Evolutionary conservation across 2,329 filamentous ascomycete genomes (phyloP), one percentile per base, ranked within the genome.

Genomic region (Neospermospora avenae): DNA sequence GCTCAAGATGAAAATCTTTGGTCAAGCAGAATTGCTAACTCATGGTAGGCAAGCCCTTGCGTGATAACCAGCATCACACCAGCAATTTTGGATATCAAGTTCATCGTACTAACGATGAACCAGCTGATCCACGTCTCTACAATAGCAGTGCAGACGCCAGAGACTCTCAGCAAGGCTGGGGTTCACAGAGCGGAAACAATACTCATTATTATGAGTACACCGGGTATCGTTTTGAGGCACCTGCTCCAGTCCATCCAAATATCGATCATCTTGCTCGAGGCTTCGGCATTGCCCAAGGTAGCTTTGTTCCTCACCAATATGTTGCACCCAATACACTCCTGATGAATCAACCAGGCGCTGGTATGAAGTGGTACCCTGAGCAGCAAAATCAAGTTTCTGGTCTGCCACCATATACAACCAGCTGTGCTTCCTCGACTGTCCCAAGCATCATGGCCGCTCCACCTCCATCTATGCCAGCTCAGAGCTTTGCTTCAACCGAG

Each of bases 331-430:
- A 46, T 3, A 62, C 63, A 16, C 14, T 57, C 2, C n/a, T 42
- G 14, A 60, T 65, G 25, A 63, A 60, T 4, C 61, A 64, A 25
- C 48, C 57, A 35, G 64, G 64, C 24, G 46, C 61, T 4, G 65
- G 64, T 3, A 67, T 68, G 67, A 67, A 60, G 37, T 68, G 64
- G 63, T 66, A 67, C 42, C 55, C 63, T 0, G 39, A 63, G 48
- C 16, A 48, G 5, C 54, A 51, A 4, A 16, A 20, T 20, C 52
- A 45, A 20, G 16, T 52, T n/a, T 49, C 54, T 42, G 13, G 51
- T 10, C 41, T 51, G 18, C 56, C 54, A 48, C 35, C 58, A 54
- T 31, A 51, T 18, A 44, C 55, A 49, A 42, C 55, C 42, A 34
- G 16, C 41, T 22, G 45, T 44, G 34, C 55, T 18, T 34, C 31